A percentile compares a stretch with the other conserved stretches of the same genome.
phyloP scores from a whole-genome alignment of 352 stramenopile genomes.

The Pythium aristosporum region DNA sequence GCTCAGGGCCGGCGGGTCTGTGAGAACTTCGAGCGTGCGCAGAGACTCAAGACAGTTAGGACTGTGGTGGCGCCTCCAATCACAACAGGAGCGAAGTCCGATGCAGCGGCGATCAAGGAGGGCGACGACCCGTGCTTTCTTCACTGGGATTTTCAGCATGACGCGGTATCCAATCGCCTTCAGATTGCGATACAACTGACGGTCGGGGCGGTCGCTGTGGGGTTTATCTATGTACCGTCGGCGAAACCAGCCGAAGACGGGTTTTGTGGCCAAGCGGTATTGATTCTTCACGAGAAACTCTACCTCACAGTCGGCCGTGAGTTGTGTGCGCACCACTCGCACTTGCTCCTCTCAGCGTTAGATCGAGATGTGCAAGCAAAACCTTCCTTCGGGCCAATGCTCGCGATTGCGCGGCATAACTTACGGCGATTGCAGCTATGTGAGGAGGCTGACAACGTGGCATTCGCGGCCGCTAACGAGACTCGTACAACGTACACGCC shows the following conservation, averaged over 20 bases:
- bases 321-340: neutral
- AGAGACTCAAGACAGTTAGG: neutral
- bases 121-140: neutral
- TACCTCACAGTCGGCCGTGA: neutral
- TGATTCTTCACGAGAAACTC: neutral
- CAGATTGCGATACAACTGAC: neutral
- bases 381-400: neutral
- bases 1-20: neutral
- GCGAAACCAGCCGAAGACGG: neutral
- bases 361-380: neutral
- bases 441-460: neutral
- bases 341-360: neutral
- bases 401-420: constrained; percentile 6
- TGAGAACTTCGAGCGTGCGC: neutral
- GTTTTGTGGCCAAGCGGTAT: neutral
- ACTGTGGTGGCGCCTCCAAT: neutral
- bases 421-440: neutral
- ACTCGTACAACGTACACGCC: neutral
- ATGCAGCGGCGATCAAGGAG: neutral
- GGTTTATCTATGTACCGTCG: constrained; percentile 3
- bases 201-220: neutral
- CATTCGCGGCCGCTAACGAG: neutral
- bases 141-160: constrained; percentile 1
- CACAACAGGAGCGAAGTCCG: neutral
- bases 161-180: neutral